Evolutionary conservation across 805 yeast genomes (phyloP).

Genomic region (Metschnikowia drakensbergensis): DNA sequence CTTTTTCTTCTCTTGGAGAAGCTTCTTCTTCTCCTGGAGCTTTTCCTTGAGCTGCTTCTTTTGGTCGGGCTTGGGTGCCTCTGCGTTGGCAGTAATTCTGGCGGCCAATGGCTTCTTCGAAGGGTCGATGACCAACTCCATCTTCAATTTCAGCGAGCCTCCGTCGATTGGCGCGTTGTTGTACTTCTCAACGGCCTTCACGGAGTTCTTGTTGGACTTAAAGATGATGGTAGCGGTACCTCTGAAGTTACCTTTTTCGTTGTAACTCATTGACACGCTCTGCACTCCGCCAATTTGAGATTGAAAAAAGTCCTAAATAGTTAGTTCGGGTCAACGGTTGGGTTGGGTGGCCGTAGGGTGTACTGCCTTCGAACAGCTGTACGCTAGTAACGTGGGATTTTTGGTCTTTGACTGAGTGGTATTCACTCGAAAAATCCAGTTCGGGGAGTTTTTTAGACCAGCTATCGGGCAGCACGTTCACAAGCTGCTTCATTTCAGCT

Average conservation of each 20-base stretch:
- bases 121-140: conserved; percentile 85
- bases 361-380: background rate
- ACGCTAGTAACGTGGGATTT: too few species aligned
- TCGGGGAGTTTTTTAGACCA: too few species aligned
- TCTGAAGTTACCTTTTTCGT: conserved; percentile 82
- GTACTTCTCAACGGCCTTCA: conserved; percentile 74
- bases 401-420: background rate
- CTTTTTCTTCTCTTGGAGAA: conserved; percentile 22
- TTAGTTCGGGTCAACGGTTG: conserved; percentile 21
- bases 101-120: conserved; percentile 67
- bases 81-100: conserved; percentile 58
- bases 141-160: conserved; percentile 70
- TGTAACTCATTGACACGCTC: conserved; percentile 69
- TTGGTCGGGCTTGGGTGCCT: conserved; percentile 21
- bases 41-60: conserved; percentile 25
- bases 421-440: too few species aligned
- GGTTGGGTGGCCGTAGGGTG: background rate
- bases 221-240: conserved; percentile 90
- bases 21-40: conserved; percentile 16
- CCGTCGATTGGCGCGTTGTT: conserved; percentile 93
- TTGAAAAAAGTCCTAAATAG: conserved; percentile 77
- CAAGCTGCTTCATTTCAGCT: too few species aligned
- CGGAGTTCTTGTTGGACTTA: conserved; percentile 64
- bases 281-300: conserved; percentile 83
- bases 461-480: too few species aligned